Conservation (phyloP, 1,284 basidiomycete genomes). For the Meira nashicola region DNA sequence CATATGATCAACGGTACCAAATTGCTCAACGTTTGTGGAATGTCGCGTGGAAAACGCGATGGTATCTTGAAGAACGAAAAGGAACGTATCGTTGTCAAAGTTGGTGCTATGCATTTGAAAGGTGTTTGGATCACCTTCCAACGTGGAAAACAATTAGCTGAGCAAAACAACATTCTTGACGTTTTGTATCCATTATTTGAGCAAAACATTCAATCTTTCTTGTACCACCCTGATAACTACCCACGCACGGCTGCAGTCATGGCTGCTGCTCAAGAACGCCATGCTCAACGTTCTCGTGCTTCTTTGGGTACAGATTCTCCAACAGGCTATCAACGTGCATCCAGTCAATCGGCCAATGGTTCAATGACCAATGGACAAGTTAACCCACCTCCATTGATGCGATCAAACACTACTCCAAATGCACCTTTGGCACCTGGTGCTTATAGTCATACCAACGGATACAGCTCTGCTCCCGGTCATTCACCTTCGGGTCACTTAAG, state of each 20-base stretch:
- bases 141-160: slow-evolving; percentile 49
- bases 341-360: not conserved
- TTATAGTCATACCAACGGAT: not conserved
- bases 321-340: slow-evolving; percentile 5
- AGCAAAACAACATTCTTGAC: slow-evolving; percentile 49
- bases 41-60: slow-evolving; percentile 53
- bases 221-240: slow-evolving; percentile 52
- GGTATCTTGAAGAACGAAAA: slow-evolving; percentile 53
- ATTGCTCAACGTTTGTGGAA: slow-evolving; percentile 51
- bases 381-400: slow-evolving; percentile 34
- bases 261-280: slow-evolving; percentile 50
- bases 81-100: slow-evolving; percentile 53
- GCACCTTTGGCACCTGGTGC: not conserved
- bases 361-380: not conserved
- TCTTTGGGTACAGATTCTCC: not conserved
- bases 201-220: slow-evolving; percentile 51
- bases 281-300: slow-evolving; percentile 27
- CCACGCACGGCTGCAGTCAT: slow-evolving; percentile 50
- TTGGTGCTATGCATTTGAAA: slow-evolving; percentile 52
- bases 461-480: no score
- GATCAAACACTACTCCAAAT: slow-evolving; percentile 34
- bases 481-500: no score
- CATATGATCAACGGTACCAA: slow-evolving; percentile 54
- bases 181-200: slow-evolving; percentile 52
- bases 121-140: slow-evolving; percentile 53